Evolutionary conservation across 768 basidiomycete genomes (phyloP), one percentile per base, ranked within the genome.

Genomic region (Lepiota brunneoincarnata): DNA sequence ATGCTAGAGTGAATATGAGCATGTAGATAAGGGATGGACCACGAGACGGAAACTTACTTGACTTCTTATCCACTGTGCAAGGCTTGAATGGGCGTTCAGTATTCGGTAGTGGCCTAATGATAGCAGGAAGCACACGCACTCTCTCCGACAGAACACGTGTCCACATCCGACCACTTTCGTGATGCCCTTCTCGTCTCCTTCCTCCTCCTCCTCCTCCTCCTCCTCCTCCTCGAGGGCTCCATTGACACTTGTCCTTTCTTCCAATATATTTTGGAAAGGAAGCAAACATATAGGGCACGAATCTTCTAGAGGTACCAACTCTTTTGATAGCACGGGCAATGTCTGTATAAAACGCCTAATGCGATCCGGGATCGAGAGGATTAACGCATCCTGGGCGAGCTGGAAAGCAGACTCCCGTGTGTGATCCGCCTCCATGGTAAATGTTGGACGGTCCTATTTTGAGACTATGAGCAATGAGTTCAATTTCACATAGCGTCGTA

Each of bases 281-380:
- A 75, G 67, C 40, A 85, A 74, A 65, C 86, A 89, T 58, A 89
- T 87, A 1, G 85, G 81, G 61, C 87, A 89, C 20, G 73, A 69
- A 50, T 87, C 85, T 21, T 81, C 75, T 21, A 70, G 59, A 44
- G 75, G 72, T 21, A 82, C 64, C 2, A 70, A 65, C 24, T 73
- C 65, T 49, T 69, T 61, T 3, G 63, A 52, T 17, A 84, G 67
- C 2, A 67, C 59, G 2, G 83, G 81, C 14, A 86, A 70, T 23
- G 65, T 58, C n/a, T 69, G 63, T 34, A 83, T 69, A 35, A 75
- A 67, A 11, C 62, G 62, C 17, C 67, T 61, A 42, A 81, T 76
- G 34, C 66, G 63, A 21, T 70, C 64, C 9, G 65, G 63, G 21
- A 44, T 34, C 9, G 62, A 58, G 20, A 56, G 49, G 44, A 58